These are phyloP conservation scores for Fusarium stilboides DNA, from an alignment of 2,329 filamentous ascomycete genomes.

Conservation along the genomic window DNA sequence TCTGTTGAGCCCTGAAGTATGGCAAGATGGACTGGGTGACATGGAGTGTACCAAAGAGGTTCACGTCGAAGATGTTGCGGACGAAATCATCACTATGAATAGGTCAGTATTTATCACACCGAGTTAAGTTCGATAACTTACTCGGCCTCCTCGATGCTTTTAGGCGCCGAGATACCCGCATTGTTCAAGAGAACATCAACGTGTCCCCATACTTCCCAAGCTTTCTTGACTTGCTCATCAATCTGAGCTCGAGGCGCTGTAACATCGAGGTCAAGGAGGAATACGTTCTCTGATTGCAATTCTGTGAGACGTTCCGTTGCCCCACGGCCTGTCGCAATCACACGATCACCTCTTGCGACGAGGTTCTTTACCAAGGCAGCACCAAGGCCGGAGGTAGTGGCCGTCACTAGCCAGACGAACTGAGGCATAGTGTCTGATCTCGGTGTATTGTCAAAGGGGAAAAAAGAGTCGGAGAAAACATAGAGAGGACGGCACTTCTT, in stretches of 20 bases:
- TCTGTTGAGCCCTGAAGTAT: not conserved
- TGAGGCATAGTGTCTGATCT: not conserved
- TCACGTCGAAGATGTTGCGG: constrained; percentile 10
- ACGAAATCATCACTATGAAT: constrained; percentile 4
- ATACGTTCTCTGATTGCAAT: constrained; percentile 8
- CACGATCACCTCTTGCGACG: constrained; percentile 7
- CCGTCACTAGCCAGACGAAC: constrained; percentile 16
- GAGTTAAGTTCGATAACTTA: not conserved
- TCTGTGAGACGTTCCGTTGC: constrained; percentile 7
- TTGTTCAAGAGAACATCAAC: constrained; percentile 22
- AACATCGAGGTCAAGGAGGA: constrained; percentile 12
- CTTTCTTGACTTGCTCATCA: not conserved
- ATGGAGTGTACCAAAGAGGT: constrained; percentile 8
- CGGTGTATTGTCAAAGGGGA: too few relatives aligned
- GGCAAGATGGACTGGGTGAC: constrained; percentile 20
- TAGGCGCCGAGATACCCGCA: constrained; percentile 3
- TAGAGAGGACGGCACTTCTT: not conserved
- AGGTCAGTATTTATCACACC: not conserved
- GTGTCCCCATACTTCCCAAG: constrained; percentile 8
- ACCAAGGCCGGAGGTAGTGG: constrained; percentile 20
- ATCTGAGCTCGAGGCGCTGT: constrained; percentile 7
- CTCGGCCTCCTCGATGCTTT: constrained; percentile 19
- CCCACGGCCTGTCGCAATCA: constrained; percentile 13
- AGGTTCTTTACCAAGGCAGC: constrained; percentile 18
- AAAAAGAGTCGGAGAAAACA: accelerated